A percentile compares a stretch with the other conserved stretches of the same genome.
Evolutionary conservation across 2,329 filamentous ascomycete genomes (phyloP).

Genomic region (Beauveria australis): DNA sequence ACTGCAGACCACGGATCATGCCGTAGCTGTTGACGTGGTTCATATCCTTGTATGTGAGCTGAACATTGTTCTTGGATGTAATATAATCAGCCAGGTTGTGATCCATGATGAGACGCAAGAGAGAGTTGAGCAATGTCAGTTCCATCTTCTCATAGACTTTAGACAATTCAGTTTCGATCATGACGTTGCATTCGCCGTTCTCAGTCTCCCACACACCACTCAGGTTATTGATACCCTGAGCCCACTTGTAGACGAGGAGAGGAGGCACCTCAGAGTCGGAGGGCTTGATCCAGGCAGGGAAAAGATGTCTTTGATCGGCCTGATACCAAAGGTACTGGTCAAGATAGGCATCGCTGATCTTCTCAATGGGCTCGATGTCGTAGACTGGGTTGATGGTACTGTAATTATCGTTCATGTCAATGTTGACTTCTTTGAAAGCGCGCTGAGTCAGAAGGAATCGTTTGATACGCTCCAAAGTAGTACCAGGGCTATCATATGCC

Average conservation of each 20-base stretch:
- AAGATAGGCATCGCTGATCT: slow-evolving; percentile 97
- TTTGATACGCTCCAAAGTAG: slow-evolving; percentile 92
- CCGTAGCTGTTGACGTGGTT: slow-evolving; percentile 98
- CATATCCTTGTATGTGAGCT: slow-evolving; percentile 99
- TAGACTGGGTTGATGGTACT: slow-evolving; percentile 98
- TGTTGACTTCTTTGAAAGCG: slow-evolving; percentile 98
- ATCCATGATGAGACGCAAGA: slow-evolving; percentile 95
- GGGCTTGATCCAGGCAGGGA: slow-evolving; percentile 98
- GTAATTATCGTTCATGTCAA: slow-evolving; percentile 99
- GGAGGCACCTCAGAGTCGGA: slow-evolving; percentile 97
- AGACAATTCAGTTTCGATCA: slow-evolving; percentile 97
- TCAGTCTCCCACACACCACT: slow-evolving; percentile 90
- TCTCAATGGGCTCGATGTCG: slow-evolving; percentile 97
- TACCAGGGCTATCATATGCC: slow-evolving; percentile 95
- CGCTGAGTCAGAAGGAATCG: slow-evolving; percentile 93
- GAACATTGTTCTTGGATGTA: slow-evolving; percentile 98
- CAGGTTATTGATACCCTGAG: slow-evolving; percentile 97
- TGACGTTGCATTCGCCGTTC: slow-evolving; percentile 94
- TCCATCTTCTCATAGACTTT: slow-evolving; percentile 99
- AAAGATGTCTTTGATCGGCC: slow-evolving; percentile 91
- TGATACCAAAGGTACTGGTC: slow-evolving; percentile 99
- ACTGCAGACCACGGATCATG: slow-evolving; percentile 95
- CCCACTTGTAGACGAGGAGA: slow-evolving; percentile 95
- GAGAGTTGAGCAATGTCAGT: slow-evolving; percentile 84
- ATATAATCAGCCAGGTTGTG: slow-evolving; percentile 99